Conservation (phyloP, 495 filamentous ascomycete genomes). For the Aspergillus nanangensis region DNA sequence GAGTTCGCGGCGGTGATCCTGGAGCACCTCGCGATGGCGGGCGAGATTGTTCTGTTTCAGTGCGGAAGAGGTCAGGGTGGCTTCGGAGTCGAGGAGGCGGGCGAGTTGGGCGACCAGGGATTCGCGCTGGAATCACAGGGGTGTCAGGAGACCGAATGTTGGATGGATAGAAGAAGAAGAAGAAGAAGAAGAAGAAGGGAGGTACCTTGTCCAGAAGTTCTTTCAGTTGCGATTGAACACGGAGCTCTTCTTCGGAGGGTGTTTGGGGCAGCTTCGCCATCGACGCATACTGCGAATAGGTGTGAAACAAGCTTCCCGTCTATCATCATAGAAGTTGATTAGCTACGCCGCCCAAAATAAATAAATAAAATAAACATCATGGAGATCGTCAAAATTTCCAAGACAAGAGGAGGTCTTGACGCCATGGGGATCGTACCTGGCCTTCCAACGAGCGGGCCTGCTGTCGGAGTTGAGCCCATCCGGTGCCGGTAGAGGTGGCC, state of each 20-base stretch:
- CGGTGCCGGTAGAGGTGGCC: conserved; percentile 71
- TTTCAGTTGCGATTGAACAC: conserved; percentile 74
- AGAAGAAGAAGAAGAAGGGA: not conserved
- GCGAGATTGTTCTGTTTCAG: conserved; percentile 92
- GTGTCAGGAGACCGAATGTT: not conserved
- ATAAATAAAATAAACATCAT: too few species aligned
- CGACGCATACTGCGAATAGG: conserved; percentile 90
- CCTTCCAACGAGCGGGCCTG: conserved; percentile 87
- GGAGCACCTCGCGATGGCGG: conserved; percentile 84
- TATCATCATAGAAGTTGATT: too few species aligned
- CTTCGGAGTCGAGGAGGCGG: conserved; percentile 90
- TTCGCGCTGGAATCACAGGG: conserved; percentile 58
- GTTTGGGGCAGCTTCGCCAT: conserved; percentile 73
- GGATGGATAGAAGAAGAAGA: not conserved
- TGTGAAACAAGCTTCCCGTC: conserved; percentile 93
- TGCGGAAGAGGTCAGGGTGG: conserved; percentile 80
- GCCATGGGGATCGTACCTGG: conserved; percentile 56
- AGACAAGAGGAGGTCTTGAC: conserved; percentile 6
- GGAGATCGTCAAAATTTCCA: not conserved
- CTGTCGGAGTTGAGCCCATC: conserved; percentile 94
- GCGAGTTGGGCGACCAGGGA: conserved; percentile 74
- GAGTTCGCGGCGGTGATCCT: conserved; percentile 82
- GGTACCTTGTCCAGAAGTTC: conserved; percentile 64
- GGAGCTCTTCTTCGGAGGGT: conserved; percentile 78
- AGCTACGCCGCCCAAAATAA: too few species aligned